Conservation (phyloP, 768 basidiomycete genomes). For the Rhodotorula diobovata region DNA sequence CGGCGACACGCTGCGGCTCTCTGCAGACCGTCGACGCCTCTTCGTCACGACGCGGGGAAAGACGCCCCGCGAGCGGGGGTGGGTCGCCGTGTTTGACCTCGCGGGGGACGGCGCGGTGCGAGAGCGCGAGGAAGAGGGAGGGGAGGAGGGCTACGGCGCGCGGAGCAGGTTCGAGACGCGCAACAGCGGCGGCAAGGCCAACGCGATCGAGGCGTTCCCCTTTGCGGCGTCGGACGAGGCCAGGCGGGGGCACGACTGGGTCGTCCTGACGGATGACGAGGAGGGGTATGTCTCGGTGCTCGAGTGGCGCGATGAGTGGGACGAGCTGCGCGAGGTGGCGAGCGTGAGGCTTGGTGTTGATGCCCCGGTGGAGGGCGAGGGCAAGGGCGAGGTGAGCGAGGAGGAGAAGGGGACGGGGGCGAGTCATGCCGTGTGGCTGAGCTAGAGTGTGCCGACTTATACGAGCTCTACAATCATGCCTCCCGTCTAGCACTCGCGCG, state of each 20-base stretch:
- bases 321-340: slow-evolving; percentile 36
- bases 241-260: slow-evolving; percentile 31
- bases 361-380: not conserved
- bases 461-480: not conserved
- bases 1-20: slow-evolving; percentile 44
- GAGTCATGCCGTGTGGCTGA: slow-evolving; percentile 39
- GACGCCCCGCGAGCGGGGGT: slow-evolving; percentile 30
- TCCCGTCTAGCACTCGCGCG: too few species aligned
- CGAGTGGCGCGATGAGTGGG: slow-evolving; percentile 35
- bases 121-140: not conserved
- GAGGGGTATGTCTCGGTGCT: slow-evolving; percentile 40
- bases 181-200: slow-evolving; percentile 44
- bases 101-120: slow-evolving; percentile 23
- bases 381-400: slow-evolving; percentile 1
- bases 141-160: slow-evolving; percentile 17
- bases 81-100: slow-evolving; percentile 39
- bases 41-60: slow-evolving; percentile 45
- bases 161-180: slow-evolving; percentile 35
- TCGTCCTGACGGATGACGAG: slow-evolving; percentile 43
- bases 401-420: slow-evolving; percentile 28
- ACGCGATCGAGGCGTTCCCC: slow-evolving; percentile 42
- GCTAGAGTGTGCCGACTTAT: not conserved
- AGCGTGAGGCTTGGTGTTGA: slow-evolving; percentile 19
- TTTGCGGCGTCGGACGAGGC: not conserved
- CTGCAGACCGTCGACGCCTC: slow-evolving; percentile 28